Base-by-base conservation (phyloP, 2,329 filamentous ascomycete genomes). In the Macrophomina phaseolina region DNA sequence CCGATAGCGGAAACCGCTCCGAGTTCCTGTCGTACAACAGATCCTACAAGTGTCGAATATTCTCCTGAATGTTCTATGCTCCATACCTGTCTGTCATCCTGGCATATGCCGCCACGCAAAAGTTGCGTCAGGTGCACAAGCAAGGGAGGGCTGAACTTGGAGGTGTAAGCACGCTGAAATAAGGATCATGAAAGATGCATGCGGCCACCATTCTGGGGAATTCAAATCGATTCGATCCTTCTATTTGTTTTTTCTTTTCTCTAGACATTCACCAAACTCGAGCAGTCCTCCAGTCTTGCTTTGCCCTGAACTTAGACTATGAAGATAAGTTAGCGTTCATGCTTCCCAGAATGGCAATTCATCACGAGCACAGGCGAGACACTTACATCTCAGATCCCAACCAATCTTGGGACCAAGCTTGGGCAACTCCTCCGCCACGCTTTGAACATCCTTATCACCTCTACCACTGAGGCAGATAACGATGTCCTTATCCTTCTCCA, bases 391-490 rank as follows among this genome's bases (percentile, higher is more conserved):
- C 79, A 89, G 73, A 76, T 89, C 87, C 87, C 87, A 89, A 52
- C 85, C 93, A 79, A 98, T 98, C 83, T 91, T 84, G 7, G 94
- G 94, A 0, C 94, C 94, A 69, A 98, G 80, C 71, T 86, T 91
- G 18, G 95, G 94, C 75, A 98, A 81, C 81, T 97, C 93, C 75
- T 98, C 95, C 0, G 95, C 95, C 63, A 99, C 94, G 74, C 92
- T 97, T 86, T 99, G 94, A 67, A 99, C 95, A 76, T 99, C 95
- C 88, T 99, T 99, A 81, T 99, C 95, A 69, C 95, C 95, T 72
- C 95, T 85, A 6, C 95, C 95, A 76, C 91, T 96, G 46, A 99
- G 79, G 81, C 94, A 97, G 69, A 99, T 93, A 67, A 99, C 94
- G 36, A 99, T 82, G 75, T 98, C 93, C 81, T 97, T 83, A 61